Conservation (phyloP, 148 eudicot species). For the Spergularia marina region DNA sequence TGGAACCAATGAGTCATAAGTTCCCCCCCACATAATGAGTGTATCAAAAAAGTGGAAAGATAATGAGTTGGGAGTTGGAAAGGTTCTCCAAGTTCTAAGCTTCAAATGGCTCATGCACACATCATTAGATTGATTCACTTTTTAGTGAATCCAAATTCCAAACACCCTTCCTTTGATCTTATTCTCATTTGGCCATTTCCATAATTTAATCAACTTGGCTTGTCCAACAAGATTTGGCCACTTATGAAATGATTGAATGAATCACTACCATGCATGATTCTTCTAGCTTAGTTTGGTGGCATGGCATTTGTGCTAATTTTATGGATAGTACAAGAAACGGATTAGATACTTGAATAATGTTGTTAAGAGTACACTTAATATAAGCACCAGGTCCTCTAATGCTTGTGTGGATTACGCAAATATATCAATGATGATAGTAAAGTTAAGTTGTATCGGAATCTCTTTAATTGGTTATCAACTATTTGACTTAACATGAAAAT, state of each 20-base stretch:
- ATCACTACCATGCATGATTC: not conserved
- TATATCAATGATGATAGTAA: no score
- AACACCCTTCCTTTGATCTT: conserved; percentile 16
- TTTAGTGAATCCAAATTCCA: conserved; percentile 32
- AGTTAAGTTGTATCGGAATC: no score
- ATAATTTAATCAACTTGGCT: no score
- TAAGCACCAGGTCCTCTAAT: no score
- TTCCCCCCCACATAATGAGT: conserved; percentile 21
- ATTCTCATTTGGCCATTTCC: conserved; percentile 9
- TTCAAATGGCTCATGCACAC: conserved; percentile 32
- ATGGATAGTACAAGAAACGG: not conserved
- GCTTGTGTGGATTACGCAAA: no score
- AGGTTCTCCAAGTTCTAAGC: conserved; percentile 30
- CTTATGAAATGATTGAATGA: no score
- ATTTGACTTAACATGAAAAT: no score
- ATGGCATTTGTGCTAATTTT: not conserved
- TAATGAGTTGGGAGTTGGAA: conserved; percentile 17
- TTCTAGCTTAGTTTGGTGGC: not conserved
- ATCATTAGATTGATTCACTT: conserved; percentile 28
- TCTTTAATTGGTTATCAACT: no score
- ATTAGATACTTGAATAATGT: not conserved
- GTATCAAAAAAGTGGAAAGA: conserved; percentile 31
- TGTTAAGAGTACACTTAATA: no score
- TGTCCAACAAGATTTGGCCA: no score
- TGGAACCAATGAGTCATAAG: conserved; percentile 40